Evolutionary conservation across 129 eudicot genomes (phyloP).

Genomic region (Dittrichia graveolens): DNA sequence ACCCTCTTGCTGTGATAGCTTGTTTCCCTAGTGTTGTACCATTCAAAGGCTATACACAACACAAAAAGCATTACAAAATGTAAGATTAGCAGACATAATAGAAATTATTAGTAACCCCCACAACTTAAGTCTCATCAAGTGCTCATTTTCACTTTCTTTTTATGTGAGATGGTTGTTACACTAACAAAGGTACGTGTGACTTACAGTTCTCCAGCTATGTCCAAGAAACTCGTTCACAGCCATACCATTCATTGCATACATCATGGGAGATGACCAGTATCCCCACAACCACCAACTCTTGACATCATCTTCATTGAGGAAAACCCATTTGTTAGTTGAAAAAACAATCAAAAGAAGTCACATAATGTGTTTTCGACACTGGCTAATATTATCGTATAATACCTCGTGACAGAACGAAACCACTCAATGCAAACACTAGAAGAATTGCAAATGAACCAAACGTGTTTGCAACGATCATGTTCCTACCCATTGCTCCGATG

Average conservation of each 20-base stretch:
- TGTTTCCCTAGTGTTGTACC: slow-evolving; percentile 41
- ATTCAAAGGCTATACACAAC: slow-evolving; percentile 24
- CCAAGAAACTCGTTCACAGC: slow-evolving; percentile 60
- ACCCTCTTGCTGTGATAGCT: slow-evolving; percentile 49
- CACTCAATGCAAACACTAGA: slow-evolving; percentile 51
- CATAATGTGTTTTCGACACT: background rate
- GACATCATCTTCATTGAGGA: slow-evolving; percentile 37
- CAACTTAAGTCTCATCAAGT: no score
- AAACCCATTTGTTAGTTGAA: background rate
- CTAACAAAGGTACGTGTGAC: slow-evolving; percentile 8
- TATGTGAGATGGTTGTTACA: no score
- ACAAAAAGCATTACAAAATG: background rate
- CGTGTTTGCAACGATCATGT: slow-evolving; percentile 64
- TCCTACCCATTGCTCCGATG: slow-evolving; percentile 59
- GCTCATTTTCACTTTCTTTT: no score
- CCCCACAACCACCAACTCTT: slow-evolving; percentile 65
- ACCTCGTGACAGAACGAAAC: slow-evolving; percentile 53
- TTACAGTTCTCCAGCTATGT: slow-evolving; percentile 55
- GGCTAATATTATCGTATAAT: background rate
- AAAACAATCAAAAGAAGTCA: background rate
- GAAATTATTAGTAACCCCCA: no score
- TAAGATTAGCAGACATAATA: background rate
- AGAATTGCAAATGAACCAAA: slow-evolving; percentile 55
- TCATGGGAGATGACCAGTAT: slow-evolving; percentile 61
- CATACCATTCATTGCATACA: slow-evolving; percentile 63